These are phyloP conservation scores for Epichloe baconii DNA, from an alignment of 2,329 filamentous ascomycete genomes.

Conservation along the genomic window DNA sequence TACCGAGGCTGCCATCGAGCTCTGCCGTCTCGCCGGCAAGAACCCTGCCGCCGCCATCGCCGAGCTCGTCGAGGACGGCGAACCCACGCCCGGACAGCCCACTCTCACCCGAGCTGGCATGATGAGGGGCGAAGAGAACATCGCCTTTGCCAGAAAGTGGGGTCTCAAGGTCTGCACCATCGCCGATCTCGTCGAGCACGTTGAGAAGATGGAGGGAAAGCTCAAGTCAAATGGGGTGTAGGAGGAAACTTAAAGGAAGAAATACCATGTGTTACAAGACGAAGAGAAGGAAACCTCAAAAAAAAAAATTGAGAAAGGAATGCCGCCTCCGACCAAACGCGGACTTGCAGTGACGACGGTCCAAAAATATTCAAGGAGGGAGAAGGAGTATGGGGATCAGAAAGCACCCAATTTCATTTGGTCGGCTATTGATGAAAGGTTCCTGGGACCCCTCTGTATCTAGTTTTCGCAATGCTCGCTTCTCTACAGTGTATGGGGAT, in stretches of 20 bases:
- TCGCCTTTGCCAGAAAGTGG: constrained; percentile 78
- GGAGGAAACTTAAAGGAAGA: not conserved
- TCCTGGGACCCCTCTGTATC: not conserved
- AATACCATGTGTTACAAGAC: not conserved
- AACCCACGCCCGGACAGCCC: constrained; percentile 54
- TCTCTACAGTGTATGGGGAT: not conserved
- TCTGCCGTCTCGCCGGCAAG: constrained; percentile 77
- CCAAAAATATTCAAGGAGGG: not conserved
- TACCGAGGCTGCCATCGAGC: constrained; percentile 86
- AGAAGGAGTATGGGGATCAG: not conserved
- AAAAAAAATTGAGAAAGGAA: not conserved
- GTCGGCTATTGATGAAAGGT: too few relatives aligned
- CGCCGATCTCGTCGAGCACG: constrained; percentile 69
- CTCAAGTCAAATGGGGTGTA: constrained; percentile 23
- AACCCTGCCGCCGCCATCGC: constrained; percentile 68
- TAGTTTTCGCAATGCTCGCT: not conserved
- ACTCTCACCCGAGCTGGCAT: constrained; percentile 62
- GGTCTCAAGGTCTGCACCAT: constrained; percentile 92
- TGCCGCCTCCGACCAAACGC: not conserved
- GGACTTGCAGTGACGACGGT: not conserved
- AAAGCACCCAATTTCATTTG: too few relatives aligned
- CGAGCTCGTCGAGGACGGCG: constrained; percentile 82
- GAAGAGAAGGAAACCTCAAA: not conserved
- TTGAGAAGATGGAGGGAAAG: constrained; percentile 63
- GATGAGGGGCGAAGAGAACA: constrained; percentile 80